phyloP scores from a whole-genome alignment of 495 filamentous ascomycete genomes.

The Symbiotaphrina buchneri region DNA sequence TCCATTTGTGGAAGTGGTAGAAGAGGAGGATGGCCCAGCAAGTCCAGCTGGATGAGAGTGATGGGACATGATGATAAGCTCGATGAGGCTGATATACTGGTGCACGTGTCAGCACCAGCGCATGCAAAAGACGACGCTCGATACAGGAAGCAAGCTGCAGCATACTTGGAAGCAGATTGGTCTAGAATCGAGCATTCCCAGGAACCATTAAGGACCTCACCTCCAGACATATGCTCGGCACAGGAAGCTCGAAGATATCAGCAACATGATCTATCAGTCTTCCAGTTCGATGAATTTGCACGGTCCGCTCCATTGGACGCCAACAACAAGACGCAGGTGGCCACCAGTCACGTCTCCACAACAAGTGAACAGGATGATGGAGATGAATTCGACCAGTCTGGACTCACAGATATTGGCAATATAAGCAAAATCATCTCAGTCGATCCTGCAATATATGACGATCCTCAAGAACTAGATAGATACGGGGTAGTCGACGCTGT shows the following conservation, averaged over 20 bases:
- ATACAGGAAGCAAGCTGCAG: slow-evolving; percentile 37
- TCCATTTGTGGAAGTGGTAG: no score
- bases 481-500: no score
- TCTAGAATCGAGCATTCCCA: background rate
- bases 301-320: background rate
- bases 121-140: slow-evolving; percentile 31
- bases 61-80: no score
- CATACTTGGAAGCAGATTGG: slow-evolving; percentile 26
- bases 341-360: no score
- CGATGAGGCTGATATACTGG: slow-evolving; percentile 55
- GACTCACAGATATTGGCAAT: no score
- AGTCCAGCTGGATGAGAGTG: no score
- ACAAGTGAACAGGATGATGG: no score
- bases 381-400: no score
- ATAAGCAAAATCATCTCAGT: no score
- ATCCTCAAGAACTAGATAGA: no score
- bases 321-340: background rate
- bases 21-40: no score
- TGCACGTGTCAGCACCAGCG: slow-evolving; percentile 46
- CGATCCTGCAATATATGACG: no score
- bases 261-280: background rate
- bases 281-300: background rate
- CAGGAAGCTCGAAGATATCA: background rate
- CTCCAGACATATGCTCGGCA: background rate
- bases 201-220: background rate